A percentile compares a stretch with the other conserved stretches of the same genome.
These are phyloP conservation scores for Suhomyces kilbournensis DNA, from an alignment of 805 yeast genomes.

Conservation along the genomic window DNA sequence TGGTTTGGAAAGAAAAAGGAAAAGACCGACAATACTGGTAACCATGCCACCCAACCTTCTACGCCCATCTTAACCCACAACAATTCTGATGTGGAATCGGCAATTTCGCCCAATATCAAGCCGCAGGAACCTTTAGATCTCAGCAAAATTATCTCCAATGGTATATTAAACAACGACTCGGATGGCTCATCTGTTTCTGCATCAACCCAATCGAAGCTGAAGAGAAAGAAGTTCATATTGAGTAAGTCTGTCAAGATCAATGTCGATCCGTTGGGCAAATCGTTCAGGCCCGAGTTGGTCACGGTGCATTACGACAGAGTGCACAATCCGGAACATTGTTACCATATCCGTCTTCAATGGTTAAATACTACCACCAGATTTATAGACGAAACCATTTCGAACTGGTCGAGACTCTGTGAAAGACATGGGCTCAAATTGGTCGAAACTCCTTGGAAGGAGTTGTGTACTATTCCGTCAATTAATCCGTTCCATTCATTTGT, in stretches of 20 bases:
- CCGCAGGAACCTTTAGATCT: constrained; percentile 19
- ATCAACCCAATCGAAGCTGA: constrained; percentile 20
- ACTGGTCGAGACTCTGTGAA: constrained; percentile 82
- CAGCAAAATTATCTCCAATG: constrained; percentile 16
- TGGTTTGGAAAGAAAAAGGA: constrained; percentile 34
- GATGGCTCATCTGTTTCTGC: constrained; percentile 24
- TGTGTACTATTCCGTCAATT: constrained; percentile 66
- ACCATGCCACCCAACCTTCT: not conserved
- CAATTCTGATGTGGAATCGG: constrained; percentile 28
- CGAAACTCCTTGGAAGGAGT: constrained; percentile 89
- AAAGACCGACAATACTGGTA: not conserved
- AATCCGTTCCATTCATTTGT: constrained; percentile 91
- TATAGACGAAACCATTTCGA: constrained; percentile 71
- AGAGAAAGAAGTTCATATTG: constrained; percentile 47
- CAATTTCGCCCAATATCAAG: constrained; percentile 21
- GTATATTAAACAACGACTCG: constrained; percentile 8
- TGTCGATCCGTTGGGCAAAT: constrained; percentile 68
- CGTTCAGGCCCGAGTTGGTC: constrained; percentile 74
- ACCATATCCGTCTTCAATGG: constrained; percentile 91
- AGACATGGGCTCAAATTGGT: constrained; percentile 74
- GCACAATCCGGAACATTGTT: constrained; percentile 93
- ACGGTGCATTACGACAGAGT: constrained; percentile 87
- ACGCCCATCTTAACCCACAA: constrained; percentile 15
- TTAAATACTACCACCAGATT: constrained; percentile 81
- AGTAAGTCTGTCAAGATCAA: constrained; percentile 68